These are phyloP conservation scores for Plicaturopsis crispa DNA, from an alignment of 768 basidiomycete species.

Conservation along the genomic window DNA sequence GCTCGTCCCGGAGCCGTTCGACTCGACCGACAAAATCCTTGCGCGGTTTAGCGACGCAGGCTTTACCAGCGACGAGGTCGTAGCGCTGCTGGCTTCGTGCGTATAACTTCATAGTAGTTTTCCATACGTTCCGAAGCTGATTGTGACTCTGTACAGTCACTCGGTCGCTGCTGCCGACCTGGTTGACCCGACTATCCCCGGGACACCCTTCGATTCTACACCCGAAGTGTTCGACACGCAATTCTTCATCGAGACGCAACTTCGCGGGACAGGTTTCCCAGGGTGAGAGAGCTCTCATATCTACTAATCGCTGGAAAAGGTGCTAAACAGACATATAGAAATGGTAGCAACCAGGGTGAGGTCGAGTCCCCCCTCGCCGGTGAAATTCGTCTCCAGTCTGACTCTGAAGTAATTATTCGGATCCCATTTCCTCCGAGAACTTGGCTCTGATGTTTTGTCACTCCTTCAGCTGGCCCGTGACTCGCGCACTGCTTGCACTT, in stretches of 20 bases:
- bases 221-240: conserved; percentile 23
- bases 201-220: conserved; percentile 23
- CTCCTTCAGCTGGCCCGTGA: conserved; percentile 19
- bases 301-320: too few relatives aligned
- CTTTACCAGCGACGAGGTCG: conserved; percentile 23
- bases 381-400: conserved; percentile 24
- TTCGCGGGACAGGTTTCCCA: conserved; percentile 19
- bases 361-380: conserved; percentile 16
- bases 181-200: conserved; percentile 20
- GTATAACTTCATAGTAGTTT: too few relatives aligned
- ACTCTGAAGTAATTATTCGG: conserved; percentile 16
- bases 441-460: conserved; percentile 18
- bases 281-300: too few relatives aligned
- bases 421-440: conserved; percentile 17
- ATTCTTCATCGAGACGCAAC: conserved; percentile 21
- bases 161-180: conserved; percentile 12
- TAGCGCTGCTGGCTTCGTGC: conserved; percentile 25
- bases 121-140: conserved; percentile 16
- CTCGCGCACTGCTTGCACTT: conserved; percentile 13
- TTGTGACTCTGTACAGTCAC: conserved; percentile 11
- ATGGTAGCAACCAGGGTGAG: conserved; percentile 14
- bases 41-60: conserved; percentile 26
- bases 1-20: conserved; percentile 29
- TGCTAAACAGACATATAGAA: conserved; percentile 5
- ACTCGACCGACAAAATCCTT: conserved; percentile 16